These are phyloP conservation scores for Blastocystis sp. DNA, from an alignment of 352 stramenopile genomes.

Conservation along the genomic window DNA sequence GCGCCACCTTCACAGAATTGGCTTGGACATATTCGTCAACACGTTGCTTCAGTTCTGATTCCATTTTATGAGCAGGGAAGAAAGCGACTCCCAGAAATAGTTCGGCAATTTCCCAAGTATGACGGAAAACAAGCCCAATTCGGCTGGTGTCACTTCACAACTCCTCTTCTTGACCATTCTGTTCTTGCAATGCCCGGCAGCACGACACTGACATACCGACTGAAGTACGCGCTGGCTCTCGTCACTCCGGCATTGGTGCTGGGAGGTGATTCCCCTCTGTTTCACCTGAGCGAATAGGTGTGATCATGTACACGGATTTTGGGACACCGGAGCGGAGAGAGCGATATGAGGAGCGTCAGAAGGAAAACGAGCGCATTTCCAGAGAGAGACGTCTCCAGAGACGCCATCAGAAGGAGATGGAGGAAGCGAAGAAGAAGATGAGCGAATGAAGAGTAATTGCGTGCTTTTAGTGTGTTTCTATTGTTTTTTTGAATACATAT, in stretches of 20 bases:
- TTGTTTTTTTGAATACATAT: too few species aligned
- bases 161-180: neutral
- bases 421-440: neutral
- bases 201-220: conserved; percentile 20
- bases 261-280: conserved; percentile 1
- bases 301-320: conserved; percentile 10
- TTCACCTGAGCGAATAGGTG: neutral
- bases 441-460: neutral
- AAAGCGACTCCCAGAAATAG: too few species aligned
- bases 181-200: conserved; percentile 8
- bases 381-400: conserved; percentile 9
- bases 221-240: conserved; percentile 17
- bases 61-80: conserved; percentile 37
- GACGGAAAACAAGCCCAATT: neutral
- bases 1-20: conserved; percentile 66
- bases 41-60: conserved; percentile 59
- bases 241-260: conserved; percentile 28
- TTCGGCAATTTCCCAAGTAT: neutral
- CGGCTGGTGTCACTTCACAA: neutral
- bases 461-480: too few species aligned
- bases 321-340: conserved; percentile 22
- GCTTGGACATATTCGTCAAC: conserved; percentile 64
- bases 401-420: neutral
- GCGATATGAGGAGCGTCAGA: conserved; percentile 25
- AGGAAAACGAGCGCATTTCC: conserved; percentile 28